Base-by-base conservation (phyloP, 2,329 filamentous ascomycete genomes). In the Madurella mycetomatis region DNA sequence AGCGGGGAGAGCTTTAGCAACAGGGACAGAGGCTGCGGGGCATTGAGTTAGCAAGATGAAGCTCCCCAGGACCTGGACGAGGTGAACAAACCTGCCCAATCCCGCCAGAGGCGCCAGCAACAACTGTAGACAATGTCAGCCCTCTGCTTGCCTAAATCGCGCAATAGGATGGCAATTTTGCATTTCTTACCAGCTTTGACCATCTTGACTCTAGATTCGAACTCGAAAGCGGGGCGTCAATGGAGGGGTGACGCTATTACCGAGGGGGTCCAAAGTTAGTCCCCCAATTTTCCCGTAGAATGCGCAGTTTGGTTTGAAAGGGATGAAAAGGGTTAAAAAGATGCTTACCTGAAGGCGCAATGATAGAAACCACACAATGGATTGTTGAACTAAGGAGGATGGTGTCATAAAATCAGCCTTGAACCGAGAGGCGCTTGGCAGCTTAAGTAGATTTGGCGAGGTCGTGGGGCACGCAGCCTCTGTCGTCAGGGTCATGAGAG, bases 61-160 rank as follows among this genome's bases (percentile, higher is more conserved):
- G 3, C 40, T 45, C 5, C n/a, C 30, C 31, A 47, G 18, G 2
- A 37, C 37, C 30, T 39, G 37, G 5, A 30, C 45, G 19, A 48
- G 53, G 42, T 50, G 45, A 41, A 70, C 78, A 67, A 72, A 95
- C 92, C 86, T 96, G 92, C 75, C 92, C 94, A 85, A 99, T 99
- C 79, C 94, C 94, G 78, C 94, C 94, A 74, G 92, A 86, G 72
- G 92, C 94, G 76, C 94, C 94, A 77, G 94, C 91, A 79, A 99
- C 92, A 71, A 85, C 82, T 86, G 47, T 46, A 11, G 16, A 30
- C 19, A 25, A 15, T 45, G 56, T 64, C 41, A 60, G 53, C 30
- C 56, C n/a, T 42, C 50, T 43, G 51, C 54, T 49, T 47, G 55
- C 51, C n/a, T 60, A 53, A 51, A 41, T 46, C 37, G 41, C 52